Percentiles rank a stretch among this genome's conserved stretches.
These are phyloP conservation scores for Kwoniella europaea DNA, from an alignment of 768 basidiomycete species.

Conservation along the genomic window DNA sequence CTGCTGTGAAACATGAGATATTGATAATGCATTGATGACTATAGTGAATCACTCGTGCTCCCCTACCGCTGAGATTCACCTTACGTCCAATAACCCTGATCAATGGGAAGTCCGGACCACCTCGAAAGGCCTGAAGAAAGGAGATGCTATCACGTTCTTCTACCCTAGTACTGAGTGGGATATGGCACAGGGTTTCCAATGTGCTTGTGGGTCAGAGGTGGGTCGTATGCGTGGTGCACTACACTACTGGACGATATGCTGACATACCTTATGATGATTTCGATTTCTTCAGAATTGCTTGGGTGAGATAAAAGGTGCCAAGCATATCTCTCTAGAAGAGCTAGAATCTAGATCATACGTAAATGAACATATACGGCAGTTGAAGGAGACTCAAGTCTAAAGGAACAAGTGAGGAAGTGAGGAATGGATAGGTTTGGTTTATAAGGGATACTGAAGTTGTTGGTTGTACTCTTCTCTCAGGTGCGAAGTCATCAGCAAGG, in stretches of 20 bases:
- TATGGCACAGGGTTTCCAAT: slow-evolving; percentile 69
- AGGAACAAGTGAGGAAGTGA: neutral
- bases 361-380: slow-evolving; percentile 61
- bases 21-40: neutral
- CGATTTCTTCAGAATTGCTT: slow-evolving; percentile 60
- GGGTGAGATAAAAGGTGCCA: slow-evolving; percentile 63
- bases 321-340: slow-evolving; percentile 59
- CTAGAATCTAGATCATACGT: slow-evolving; percentile 60
- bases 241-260: neutral
- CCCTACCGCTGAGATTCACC: slow-evolving; percentile 66
- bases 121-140: slow-evolving; percentile 53
- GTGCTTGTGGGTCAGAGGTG: slow-evolving; percentile 63
- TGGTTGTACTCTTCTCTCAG: no score
- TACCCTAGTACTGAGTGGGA: slow-evolving; percentile 74
- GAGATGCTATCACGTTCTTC: slow-evolving; percentile 65
- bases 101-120: slow-evolving; percentile 65
- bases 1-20: no score
- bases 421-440: no score
- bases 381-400: slow-evolving; percentile 33
- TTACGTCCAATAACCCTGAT: slow-evolving; percentile 60
- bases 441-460: neutral
- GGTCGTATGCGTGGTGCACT: slow-evolving; percentile 12
- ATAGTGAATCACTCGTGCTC: slow-evolving; percentile 70
- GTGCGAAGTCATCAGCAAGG: no score
- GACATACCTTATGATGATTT: neutral